Percentiles rank a stretch among this genome's conserved stretches.
Conservation (phyloP, 768 basidiomycete genomes). For the Sporobolomyces phaffii region DNA sequence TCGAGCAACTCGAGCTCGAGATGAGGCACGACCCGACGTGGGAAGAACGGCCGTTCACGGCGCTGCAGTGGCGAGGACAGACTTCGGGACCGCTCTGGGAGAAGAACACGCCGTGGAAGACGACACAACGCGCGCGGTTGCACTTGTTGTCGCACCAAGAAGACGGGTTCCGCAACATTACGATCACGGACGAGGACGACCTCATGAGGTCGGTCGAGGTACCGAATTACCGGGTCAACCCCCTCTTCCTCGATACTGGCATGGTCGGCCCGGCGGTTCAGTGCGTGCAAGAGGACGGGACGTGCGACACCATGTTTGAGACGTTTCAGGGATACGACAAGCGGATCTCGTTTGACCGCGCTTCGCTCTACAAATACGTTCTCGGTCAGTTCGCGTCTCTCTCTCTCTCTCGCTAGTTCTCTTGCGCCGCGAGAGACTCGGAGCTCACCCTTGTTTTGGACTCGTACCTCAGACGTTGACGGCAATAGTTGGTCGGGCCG, state of each 20-base stretch:
- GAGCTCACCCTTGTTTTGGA: too few species aligned
- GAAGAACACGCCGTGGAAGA: constrained; percentile 39
- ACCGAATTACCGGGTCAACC: constrained; percentile 41
- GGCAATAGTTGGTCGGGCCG: constrained; percentile 41
- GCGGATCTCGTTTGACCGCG: constrained; percentile 37
- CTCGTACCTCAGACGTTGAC: constrained; percentile 39
- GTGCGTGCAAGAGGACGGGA: constrained; percentile 41
- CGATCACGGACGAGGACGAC: constrained; percentile 37
- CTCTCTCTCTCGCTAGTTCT: too few species aligned
- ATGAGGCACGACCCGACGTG: constrained; percentile 44
- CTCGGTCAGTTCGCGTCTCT: constrained; percentile 21
- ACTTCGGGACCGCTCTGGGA: constrained; percentile 46
- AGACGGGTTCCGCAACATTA: constrained; percentile 32
- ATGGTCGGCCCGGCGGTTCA: constrained; percentile 43
- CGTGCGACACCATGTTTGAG: constrained; percentile 39
- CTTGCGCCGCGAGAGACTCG: too few species aligned
- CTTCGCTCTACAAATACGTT: constrained; percentile 38
- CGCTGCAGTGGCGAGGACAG: constrained; percentile 50
- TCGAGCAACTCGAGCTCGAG: constrained; percentile 43
- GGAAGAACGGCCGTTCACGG: constrained; percentile 48
- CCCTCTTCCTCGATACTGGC: constrained; percentile 42
- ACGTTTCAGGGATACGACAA: constrained; percentile 41
- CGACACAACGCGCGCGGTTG: constrained; percentile 42
- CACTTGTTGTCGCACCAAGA: constrained; percentile 41
- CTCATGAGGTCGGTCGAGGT: constrained; percentile 24